Percentiles rank a stretch among this genome's conserved stretches.
These are phyloP conservation scores for Rhodotorula sp. DNA, from an alignment of 1,284 basidiomycete species.

Conservation along the genomic window DNA sequence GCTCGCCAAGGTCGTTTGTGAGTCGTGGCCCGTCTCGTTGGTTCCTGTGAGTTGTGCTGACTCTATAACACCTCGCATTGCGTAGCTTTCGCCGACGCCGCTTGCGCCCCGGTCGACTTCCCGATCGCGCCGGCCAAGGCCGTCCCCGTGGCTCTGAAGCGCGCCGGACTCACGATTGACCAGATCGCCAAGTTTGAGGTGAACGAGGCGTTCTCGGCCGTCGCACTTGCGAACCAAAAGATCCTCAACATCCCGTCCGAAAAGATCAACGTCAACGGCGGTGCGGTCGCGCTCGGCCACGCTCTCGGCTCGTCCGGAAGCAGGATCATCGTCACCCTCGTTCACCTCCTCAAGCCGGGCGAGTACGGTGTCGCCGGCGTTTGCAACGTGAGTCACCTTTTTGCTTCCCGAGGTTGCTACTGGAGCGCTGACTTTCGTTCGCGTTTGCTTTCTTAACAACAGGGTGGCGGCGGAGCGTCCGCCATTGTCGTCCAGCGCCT, in stretches of 20 bases:
- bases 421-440: slow-evolving; percentile 27
- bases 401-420: background rate
- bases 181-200: slow-evolving; percentile 94
- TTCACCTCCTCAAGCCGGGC: slow-evolving; percentile 88
- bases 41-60: slow-evolving; percentile 16
- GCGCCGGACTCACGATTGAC: slow-evolving; percentile 74
- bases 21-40: slow-evolving; percentile 12
- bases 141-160: slow-evolving; percentile 81
- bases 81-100: slow-evolving; percentile 91
- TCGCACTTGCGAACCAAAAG: slow-evolving; percentile 51
- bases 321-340: slow-evolving; percentile 89
- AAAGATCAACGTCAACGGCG: slow-evolving; percentile 92
- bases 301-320: slow-evolving; percentile 73
- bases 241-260: slow-evolving; percentile 59
- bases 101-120: slow-evolving; percentile 96
- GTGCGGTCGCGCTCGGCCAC: slow-evolving; percentile 64
- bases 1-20: slow-evolving; percentile 51
- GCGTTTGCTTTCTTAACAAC: slow-evolving; percentile 4
- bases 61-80: slow-evolving; percentile 4
- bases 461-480: slow-evolving; percentile 84
- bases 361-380: slow-evolving; percentile 96
- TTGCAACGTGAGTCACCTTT: slow-evolving; percentile 67
- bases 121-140: slow-evolving; percentile 90
- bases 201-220: slow-evolving; percentile 63
- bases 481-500: slow-evolving; percentile 84